phyloP scores from a whole-genome alignment of 805 yeast genomes.

The Yamadazyma laniorum region DNA sequence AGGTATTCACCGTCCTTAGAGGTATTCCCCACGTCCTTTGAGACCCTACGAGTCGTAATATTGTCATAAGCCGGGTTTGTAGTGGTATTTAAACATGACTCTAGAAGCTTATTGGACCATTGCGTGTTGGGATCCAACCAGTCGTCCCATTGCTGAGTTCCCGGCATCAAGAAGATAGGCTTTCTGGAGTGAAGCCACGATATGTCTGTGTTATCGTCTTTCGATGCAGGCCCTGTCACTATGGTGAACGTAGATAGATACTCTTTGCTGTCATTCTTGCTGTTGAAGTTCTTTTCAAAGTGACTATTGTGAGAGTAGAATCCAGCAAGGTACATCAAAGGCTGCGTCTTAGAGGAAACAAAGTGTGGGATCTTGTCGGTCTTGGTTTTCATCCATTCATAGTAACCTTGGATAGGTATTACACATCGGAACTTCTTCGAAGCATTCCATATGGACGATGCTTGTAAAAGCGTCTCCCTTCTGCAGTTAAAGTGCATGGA shows the following conservation, averaged over 20 bases:
- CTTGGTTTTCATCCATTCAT: conserved; percentile 64
- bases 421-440: conserved; percentile 59
- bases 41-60: conserved; percentile 57
- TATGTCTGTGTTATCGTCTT: conserved; percentile 46
- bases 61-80: conserved; percentile 28
- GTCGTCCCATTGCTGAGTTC: conserved; percentile 50
- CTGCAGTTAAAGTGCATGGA: conserved; percentile 73
- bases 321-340: conserved; percentile 63
- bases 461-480: conserved; percentile 52
- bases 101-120: conserved; percentile 41
- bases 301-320: conserved; percentile 37
- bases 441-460: conserved; percentile 58
- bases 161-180: conserved; percentile 70
- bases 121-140: conserved; percentile 57
- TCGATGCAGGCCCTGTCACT: conserved; percentile 64
- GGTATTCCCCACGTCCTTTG: conserved; percentile 62
- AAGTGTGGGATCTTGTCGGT: conserved; percentile 61
- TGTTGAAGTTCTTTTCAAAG: conserved; percentile 22
- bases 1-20: conserved; percentile 45
- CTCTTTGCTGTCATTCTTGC: conserved; percentile 12
- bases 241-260: conserved; percentile 58
- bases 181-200: conserved; percentile 74
- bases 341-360: conserved; percentile 50
- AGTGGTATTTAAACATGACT: conserved; percentile 36
- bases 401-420: conserved; percentile 80